Percentiles rank a stretch among this genome's conserved stretches.
Conservation (phyloP, 805 yeast species). For the Myxozyma monticola region DNA sequence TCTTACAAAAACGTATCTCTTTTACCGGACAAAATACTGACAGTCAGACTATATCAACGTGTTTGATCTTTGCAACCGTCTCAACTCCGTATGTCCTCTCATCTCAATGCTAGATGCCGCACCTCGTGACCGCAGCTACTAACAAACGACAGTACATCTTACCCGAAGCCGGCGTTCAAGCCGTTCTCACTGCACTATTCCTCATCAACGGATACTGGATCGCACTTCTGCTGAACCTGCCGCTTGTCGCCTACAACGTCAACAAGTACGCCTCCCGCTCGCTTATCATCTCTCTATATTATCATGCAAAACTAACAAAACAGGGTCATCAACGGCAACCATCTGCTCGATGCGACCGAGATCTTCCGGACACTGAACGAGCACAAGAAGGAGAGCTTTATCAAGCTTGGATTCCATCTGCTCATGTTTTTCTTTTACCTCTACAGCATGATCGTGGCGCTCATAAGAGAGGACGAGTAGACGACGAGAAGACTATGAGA, state of each 20-base stretch:
- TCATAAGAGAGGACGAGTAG: constrained; percentile 29
- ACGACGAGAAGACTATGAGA: no score
- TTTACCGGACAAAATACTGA: not conserved
- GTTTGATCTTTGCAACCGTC: constrained; percentile 88
- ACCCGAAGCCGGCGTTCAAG: constrained; percentile 89
- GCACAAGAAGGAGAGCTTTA: constrained; percentile 88
- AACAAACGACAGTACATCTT: constrained; percentile 55
- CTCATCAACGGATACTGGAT: constrained; percentile 91
- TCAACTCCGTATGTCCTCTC: constrained; percentile 53
- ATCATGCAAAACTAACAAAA: not conserved
- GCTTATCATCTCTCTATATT: not conserved
- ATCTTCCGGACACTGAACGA: constrained; percentile 90
- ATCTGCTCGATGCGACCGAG: constrained; percentile 93
- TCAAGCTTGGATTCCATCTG: constrained; percentile 88
- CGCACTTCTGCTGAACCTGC: constrained; percentile 76
- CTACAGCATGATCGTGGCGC: constrained; percentile 46
- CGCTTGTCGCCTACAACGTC: constrained; percentile 79
- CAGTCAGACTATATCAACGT: constrained; percentile 92
- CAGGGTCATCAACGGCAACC: constrained; percentile 65
- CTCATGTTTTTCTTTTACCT: constrained; percentile 92
- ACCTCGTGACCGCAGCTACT: not conserved
- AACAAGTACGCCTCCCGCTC: constrained; percentile 53
- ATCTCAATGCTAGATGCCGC: no score
- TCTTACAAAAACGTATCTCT: no score
- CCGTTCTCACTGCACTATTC: constrained; percentile 64